Conservation (phyloP, 2,329 filamentous ascomycete species). For the Talaromyces sp. region DNA sequence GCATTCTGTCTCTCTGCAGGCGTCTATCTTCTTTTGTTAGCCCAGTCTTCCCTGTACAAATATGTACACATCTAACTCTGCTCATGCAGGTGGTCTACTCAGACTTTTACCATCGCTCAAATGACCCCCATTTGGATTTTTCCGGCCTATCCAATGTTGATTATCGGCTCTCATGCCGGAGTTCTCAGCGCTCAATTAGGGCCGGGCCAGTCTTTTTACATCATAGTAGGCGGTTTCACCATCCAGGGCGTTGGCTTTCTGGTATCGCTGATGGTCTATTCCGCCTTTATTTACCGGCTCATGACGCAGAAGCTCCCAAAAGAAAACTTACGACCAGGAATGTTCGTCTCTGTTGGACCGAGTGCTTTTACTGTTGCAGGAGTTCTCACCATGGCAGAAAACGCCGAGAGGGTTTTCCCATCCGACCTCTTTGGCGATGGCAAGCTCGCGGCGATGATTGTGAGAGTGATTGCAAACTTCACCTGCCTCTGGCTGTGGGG, state of each 20-base stretch:
- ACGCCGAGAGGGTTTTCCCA: conserved; percentile 27
- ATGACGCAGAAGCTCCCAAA: conserved; percentile 83
- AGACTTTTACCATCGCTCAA: conserved; percentile 67
- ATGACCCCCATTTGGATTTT: conserved; percentile 92
- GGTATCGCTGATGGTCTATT: conserved; percentile 72
- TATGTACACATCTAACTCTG: conserved; percentile 9
- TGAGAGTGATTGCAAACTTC: conserved; percentile 56
- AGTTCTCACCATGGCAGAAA: conserved; percentile 54
- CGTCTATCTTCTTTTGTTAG: conserved; percentile 69
- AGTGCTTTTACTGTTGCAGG: conserved; percentile 64
- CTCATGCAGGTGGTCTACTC: conserved; percentile 54
- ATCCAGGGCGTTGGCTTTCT: conserved; percentile 63
- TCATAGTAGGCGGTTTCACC: conserved; percentile 57
- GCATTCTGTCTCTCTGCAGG: conserved; percentile 64
- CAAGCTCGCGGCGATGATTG: conserved; percentile 50
- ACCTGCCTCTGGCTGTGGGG: conserved; percentile 76
- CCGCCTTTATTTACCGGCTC: conserved; percentile 76
- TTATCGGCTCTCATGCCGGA: conserved; percentile 69
- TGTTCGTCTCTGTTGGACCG: conserved; percentile 81
- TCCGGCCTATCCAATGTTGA: conserved; percentile 74
- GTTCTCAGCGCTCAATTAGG: conserved; percentile 49
- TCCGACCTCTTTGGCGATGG: conserved; percentile 55
- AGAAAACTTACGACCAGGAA: conserved; percentile 71
- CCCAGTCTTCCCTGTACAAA: conserved; percentile 34
- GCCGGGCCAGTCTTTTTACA: conserved; percentile 43